Evolutionary conservation across 2,329 filamentous ascomycete genomes (phyloP), one percentile per base, ranked within the genome.

Genomic region (Sarocladium kiliense): DNA sequence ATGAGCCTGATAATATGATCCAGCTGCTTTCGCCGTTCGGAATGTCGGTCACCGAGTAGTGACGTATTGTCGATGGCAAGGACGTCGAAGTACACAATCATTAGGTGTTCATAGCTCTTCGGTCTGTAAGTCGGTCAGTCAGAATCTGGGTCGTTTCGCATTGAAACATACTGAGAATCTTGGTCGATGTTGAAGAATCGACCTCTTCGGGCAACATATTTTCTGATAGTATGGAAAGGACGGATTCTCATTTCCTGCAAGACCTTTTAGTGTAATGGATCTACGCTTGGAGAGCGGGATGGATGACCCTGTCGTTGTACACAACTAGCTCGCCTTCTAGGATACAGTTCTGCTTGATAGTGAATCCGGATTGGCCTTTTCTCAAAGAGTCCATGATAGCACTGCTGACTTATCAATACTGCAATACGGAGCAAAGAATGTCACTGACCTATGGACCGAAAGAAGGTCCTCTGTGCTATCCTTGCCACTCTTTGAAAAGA

Each of bases 401-500:
- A 2, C 78, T 34, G 45, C 2, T 47, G 32, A 65, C 60, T 18
- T n/a, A 21, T 7, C 12, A 18, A 18, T 18, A 34, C 7, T 10
- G 16, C 9, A 21, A 18, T 51, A 11, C 16, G 27, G 18, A 7
- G 16, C 18, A 12, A 12, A 9, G n/a, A 27, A 11, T 11, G 21
- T 10, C 19, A 63, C 73, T 61, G 65, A 81, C 79, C 65, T 65
- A 59, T 88, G 84, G 21, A 95, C 68, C 1, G 74, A 75, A 11
- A 68, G 62, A 32, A 88, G 81, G 66, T 96, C 91, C 53, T 73
- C 65, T 0, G 91, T 96, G 44, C 91, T 93, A 61, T 96, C 89
- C 66, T 94, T 95, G 56, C 91, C 90, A 63, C 90, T 94, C 66
- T 96, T 97, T 10, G 91, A 95, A 66, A 94, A 96, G 27, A 96